Evolutionary conservation across 495 filamentous ascomycete species (phyloP), one percentile per base, ranked within the genome.

Genomic region (Podospora pseudopauciseta): DNA sequence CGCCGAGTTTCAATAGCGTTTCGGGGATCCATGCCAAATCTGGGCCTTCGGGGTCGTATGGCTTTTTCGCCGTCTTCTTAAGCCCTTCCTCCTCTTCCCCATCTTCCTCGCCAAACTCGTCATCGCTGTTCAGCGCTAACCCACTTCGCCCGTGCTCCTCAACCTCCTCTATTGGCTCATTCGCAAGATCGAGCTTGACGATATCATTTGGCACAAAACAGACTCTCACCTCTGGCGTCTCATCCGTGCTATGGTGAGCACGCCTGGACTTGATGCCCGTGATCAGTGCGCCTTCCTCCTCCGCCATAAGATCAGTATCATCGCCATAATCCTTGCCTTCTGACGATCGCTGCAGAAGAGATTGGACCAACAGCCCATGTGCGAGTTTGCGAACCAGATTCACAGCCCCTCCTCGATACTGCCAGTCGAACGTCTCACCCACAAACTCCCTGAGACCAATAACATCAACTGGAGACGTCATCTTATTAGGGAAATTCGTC

Each of bases 321-420:
- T 78, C 72, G 28, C 76, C 73, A 5, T 73, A 62, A 2, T 34
- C 57, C 3, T 68, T 70, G 23, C 67, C 39, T n/a, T 71, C 58
- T 9, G 67, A 61, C 26, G 73, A 74, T n/a, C 75, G 78, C 19
- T 75, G 60, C 15, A 87, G 82, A 28, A 97, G 81, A 67, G 85
- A 84, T 60, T 88, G 85, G 0, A 89, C 84, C 57, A 97, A 77
- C 6, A 97, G 78, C 39, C 90, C 89, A 19, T 93, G 91, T 0
- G 93, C 92, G 28, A 99, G 78, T 53, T 90, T 89, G 30, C 88
- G 85, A 58, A 97, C 91, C 64, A 96, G 90, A 71, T 97, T 96
- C 67, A 89, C 86, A 3, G 94, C 93, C 0, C 94, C 96, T 55
- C 82, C 84, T 34, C 85, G 84, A 71, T 88, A 89, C 3, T 81